phyloP scores from a whole-genome alignment of 768 basidiomycete species.

The Trametes villosa region DNA sequence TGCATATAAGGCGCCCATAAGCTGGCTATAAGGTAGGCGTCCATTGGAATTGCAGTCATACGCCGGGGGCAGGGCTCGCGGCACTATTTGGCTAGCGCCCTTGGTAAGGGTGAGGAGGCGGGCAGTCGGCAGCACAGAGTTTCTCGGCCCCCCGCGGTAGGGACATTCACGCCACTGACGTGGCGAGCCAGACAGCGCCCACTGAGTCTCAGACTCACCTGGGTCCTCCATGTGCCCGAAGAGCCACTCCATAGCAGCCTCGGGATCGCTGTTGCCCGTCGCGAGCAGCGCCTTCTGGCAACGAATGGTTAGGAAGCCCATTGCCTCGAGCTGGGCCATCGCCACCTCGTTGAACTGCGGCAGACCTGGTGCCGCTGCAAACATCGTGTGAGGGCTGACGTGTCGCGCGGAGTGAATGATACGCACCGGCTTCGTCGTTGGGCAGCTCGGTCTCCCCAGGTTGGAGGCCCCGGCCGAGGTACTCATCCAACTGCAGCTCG shows the following conservation, averaged over 20 bases:
- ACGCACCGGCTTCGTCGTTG: slow-evolving; percentile 47
- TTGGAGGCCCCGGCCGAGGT: slow-evolving; percentile 63
- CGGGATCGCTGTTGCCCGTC: slow-evolving; percentile 75
- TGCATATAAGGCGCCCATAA: too few relatives aligned
- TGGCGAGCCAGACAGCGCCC: too few relatives aligned
- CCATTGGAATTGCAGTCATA: too few relatives aligned
- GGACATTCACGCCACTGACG: too few relatives aligned
- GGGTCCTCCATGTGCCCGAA: slow-evolving; percentile 95
- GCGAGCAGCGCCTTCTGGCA: slow-evolving; percentile 92
- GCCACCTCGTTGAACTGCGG: slow-evolving; percentile 78
- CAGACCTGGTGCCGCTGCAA: slow-evolving; percentile 39
- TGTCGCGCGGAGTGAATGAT: not conserved
- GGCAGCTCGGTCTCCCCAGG: slow-evolving; percentile 71
- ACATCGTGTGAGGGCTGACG: not conserved
- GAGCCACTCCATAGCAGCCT: slow-evolving; percentile 94
- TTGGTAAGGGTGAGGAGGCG: too few relatives aligned
- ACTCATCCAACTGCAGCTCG: slow-evolving; percentile 61
- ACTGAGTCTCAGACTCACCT: too few relatives aligned
- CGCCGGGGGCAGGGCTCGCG: too few relatives aligned
- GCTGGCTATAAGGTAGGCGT: too few relatives aligned
- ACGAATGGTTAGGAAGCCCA: slow-evolving; percentile 89
- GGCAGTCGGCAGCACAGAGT: too few relatives aligned
- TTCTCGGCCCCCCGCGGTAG: too few relatives aligned
- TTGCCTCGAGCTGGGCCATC: slow-evolving; percentile 75
- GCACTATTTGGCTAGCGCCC: too few relatives aligned